Evolutionary conservation across 1,139 yeast genomes (phyloP), one percentile per base, ranked within the genome.

Genomic region (Geotrichum candidum): DNA sequence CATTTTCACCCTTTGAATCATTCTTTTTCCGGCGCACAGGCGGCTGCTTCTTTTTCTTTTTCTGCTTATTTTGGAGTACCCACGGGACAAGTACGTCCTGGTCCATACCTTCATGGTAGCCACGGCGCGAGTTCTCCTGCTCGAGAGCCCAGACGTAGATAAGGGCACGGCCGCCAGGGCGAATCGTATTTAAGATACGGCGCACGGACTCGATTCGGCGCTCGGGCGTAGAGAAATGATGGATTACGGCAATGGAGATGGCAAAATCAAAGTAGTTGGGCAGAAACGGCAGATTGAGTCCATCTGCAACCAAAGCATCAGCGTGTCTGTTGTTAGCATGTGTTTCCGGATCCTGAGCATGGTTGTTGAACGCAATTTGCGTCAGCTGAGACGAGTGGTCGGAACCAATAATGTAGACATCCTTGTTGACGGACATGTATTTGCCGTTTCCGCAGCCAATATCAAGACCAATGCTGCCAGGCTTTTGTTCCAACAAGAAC

Each of bases 381-480:
- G 90, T 82, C 51, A 94, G 78, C 1, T 96, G 96, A 46, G 82
- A 83, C 0, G 97, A 90, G 62, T 91, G 76, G 71, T 94, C 99
- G 5, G 95, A 85, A 0, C 97, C 98, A 31, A 94, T 73, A 29
- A 92, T 80, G 68, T 73, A 86, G 3, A 94, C 71, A 51, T 86
- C 80, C 11, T 82, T 78, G 73, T 92, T 92, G 11, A 91, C 82
- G 1, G 82, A 82, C 61, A 94, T 74, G 71, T 95, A 94, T 71
- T 94, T 94, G 11, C 99, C 99, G 71, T 95, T 94, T 2, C 99
- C 99, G 73, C 98, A 94, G 0, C 99, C 99, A 22, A 94, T 63
- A 63, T 78, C 81, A 65, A 83, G 75, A 1, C 88, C 88, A 7
- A 84, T 66, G 3, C 81, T 72, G 6, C 86, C 86, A 0, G 69